phyloP scores from a whole-genome alignment of 75 land plant genomes.

The Pseudotsuga menziesii region DNA sequence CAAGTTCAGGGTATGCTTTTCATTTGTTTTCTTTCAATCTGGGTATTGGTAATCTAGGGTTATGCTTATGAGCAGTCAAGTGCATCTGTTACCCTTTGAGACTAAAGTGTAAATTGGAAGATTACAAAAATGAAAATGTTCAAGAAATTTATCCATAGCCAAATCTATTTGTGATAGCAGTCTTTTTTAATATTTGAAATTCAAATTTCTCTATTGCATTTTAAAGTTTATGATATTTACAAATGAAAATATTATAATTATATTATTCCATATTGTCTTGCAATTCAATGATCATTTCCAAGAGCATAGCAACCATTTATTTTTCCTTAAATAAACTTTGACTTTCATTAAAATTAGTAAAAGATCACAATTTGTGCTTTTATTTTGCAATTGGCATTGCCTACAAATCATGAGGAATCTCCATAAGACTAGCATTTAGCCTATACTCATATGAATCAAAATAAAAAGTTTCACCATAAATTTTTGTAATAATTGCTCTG shows the following conservation, averaged over 20 bases:
- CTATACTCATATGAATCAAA: too few relatives aligned
- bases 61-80: background rate
- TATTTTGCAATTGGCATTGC: too few relatives aligned
- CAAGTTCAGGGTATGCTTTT: conserved; percentile 78
- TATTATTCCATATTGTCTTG: too few relatives aligned
- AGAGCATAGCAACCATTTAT: too few relatives aligned
- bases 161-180: background rate
- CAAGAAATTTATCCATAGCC: background rate
- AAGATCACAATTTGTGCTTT: too few relatives aligned
- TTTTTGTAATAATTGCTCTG: too few relatives aligned
- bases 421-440: too few relatives aligned
- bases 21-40: background rate
- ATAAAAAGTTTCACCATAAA: too few relatives aligned
- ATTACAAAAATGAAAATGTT: background rate
- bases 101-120: background rate
- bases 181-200: background rate
- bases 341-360: too few relatives aligned
- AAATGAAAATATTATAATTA: background rate
- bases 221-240: background rate
- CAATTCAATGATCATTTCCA: too few relatives aligned
- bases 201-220: background rate
- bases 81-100: background rate
- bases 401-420: too few relatives aligned
- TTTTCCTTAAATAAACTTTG: too few relatives aligned
- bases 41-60: background rate